Conservation (phyloP, 805 yeast species). For the Candida schatavii region DNA sequence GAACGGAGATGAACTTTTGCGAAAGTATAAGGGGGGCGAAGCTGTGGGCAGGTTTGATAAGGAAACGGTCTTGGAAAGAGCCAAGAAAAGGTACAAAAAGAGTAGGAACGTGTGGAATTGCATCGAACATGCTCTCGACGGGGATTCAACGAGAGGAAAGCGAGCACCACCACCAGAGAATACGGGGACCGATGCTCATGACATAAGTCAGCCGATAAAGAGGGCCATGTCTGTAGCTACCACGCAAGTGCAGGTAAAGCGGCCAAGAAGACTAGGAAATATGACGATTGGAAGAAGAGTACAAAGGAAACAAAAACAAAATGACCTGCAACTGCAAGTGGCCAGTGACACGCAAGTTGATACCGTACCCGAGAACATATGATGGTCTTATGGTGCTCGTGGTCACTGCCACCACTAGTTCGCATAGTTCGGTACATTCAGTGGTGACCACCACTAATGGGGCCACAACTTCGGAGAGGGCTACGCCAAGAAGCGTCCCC, state of each 20-base stretch:
- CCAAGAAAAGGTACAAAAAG: constrained; percentile 2
- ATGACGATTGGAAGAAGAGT: constrained; percentile 4
- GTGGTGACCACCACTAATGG: not conserved
- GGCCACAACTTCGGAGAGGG: too few species aligned
- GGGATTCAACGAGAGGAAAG: too few species aligned
- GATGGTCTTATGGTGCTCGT: too few species aligned
- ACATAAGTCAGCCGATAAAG: too few species aligned
- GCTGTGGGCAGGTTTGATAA: constrained; percentile 14
- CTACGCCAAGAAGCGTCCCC: too few species aligned
- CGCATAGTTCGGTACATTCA: too few species aligned
- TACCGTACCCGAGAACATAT: not conserved
- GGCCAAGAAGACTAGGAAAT: not conserved
- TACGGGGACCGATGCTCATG: too few species aligned
- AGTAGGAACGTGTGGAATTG: constrained; percentile 2
- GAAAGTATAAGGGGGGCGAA: constrained; percentile 17
- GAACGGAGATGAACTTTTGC: constrained; percentile 33
- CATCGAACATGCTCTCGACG: not conserved
- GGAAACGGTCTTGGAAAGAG: constrained; percentile 1
- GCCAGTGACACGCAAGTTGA: not conserved
- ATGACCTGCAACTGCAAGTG: not conserved
- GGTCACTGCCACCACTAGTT: too few species aligned
- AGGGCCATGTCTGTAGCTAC: too few species aligned
- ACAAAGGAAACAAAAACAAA: not conserved
- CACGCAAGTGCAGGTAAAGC: too few species aligned
- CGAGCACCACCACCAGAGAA: too few species aligned